A percentile compares a stretch with the other conserved stretches of the same genome.
phyloP scores from a whole-genome alignment of 768 basidiomycete species.

The Lactifluus subvellereus region DNA sequence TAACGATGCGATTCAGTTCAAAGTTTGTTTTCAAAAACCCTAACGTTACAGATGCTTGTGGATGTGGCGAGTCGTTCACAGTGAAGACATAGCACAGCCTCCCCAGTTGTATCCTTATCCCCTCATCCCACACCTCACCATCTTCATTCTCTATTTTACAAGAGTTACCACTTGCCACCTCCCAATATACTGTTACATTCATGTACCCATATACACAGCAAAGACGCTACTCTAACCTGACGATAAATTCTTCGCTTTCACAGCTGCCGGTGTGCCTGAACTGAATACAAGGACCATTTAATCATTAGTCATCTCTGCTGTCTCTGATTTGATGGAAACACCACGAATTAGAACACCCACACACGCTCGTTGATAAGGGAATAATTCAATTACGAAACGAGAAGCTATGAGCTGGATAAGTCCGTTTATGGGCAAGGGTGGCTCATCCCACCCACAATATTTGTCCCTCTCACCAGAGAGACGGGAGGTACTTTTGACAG shows the following conservation, averaged over 20 bases:
- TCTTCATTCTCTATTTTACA: conserved; percentile 6
- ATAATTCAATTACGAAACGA: background rate
- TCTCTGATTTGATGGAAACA: too few relatives aligned
- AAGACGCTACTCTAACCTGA: background rate
- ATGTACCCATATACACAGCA: conserved; percentile 11
- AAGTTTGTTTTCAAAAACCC: conserved; percentile 86
- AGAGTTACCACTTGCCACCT: background rate
- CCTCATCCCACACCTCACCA: background rate
- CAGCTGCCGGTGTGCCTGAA: background rate
- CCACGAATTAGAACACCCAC: background rate
- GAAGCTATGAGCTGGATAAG: background rate
- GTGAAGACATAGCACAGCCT: conserved; percentile 33
- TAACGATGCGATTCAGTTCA: conserved; percentile 42
- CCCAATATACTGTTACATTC: background rate
- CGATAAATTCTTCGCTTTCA: background rate
- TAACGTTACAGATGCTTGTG: conserved; percentile 91
- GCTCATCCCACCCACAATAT: background rate
- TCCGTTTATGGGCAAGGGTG: background rate
- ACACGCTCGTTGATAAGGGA: background rate
- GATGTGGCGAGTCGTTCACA: conserved; percentile 90
- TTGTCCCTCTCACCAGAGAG: background rate
- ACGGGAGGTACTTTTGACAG: background rate
- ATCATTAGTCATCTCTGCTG: background rate
- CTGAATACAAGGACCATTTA: background rate
- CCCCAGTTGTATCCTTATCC: conserved; percentile 12